Evolutionary conservation across 129 eudicot genomes (phyloP).

Genomic region (Pittosporum tobira): DNA sequence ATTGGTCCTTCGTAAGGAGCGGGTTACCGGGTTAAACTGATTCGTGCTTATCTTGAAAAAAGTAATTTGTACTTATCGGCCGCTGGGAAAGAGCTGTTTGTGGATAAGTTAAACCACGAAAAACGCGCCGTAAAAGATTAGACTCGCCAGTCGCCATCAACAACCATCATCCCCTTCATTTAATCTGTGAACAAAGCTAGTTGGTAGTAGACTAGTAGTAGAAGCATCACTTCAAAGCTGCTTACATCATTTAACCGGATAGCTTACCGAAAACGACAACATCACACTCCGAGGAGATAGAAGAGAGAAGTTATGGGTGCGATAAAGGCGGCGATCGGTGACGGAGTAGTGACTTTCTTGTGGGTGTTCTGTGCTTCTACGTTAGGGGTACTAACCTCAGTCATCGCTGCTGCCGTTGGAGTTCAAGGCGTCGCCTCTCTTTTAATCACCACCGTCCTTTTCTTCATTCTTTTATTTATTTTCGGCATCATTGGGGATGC

Average conservation of each 20-base stretch:
- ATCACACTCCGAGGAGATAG: not conserved
- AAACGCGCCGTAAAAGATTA: too few relatives aligned
- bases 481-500: conserved; percentile 29
- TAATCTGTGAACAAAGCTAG: too few relatives aligned
- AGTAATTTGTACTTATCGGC: too few relatives aligned
- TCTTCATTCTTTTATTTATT: conserved; percentile 25
- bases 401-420: conserved; percentile 31
- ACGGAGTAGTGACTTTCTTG: conserved; percentile 41
- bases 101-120: too few relatives aligned
- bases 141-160: too few relatives aligned
- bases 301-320: conserved; percentile 18
- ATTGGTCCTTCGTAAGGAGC: too few relatives aligned
- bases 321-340: conserved; percentile 41
- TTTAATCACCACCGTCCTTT: conserved; percentile 33
- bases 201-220: too few relatives aligned
- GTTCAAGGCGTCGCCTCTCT: conserved; percentile 20
- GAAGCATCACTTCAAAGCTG: too few relatives aligned
- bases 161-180: too few relatives aligned
- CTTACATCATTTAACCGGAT: not conserved
- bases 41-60: too few relatives aligned
- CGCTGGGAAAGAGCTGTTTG: too few relatives aligned
- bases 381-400: conserved; percentile 34
- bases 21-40: too few relatives aligned
- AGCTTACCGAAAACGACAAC: not conserved
- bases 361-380: conserved; percentile 68